Evolutionary conservation across 768 basidiomycete genomes (phyloP).

Genomic region (Russula virescens): DNA sequence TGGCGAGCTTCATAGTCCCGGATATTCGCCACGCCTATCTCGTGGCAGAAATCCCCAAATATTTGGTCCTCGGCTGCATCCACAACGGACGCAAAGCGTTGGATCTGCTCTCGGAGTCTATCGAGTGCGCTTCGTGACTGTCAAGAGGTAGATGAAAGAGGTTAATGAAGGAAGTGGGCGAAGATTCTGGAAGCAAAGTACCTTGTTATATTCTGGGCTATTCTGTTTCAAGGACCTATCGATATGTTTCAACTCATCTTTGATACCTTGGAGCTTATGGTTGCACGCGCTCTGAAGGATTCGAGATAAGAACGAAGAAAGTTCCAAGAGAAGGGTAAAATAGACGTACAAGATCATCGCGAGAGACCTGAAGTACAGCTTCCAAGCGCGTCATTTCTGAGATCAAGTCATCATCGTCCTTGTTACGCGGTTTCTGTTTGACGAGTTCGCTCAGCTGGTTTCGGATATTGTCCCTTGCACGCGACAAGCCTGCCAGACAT

Average conservation of each 20-base stretch:
- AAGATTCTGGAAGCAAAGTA: constrained; percentile 26
- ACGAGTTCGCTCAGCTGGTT: constrained; percentile 76
- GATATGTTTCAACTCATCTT: constrained; percentile 79
- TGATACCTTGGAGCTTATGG: constrained; percentile 67
- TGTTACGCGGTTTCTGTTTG: constrained; percentile 76
- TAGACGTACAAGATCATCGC: constrained; percentile 68
- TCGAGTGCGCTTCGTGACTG: constrained; percentile 53
- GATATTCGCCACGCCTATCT: constrained; percentile 75
- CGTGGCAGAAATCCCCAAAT: constrained; percentile 71
- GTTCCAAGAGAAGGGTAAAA: no score
- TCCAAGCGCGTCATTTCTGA: constrained; percentile 76
- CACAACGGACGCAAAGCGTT: constrained; percentile 49
- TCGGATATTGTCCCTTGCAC: constrained; percentile 64
- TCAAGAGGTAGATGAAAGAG: neutral
- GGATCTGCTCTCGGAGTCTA: constrained; percentile 49
- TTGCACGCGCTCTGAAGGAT: constrained; percentile 61
- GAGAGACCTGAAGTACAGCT: constrained; percentile 62
- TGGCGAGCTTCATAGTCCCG: constrained; percentile 93
- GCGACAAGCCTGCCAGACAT: constrained; percentile 39
- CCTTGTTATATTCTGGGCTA: constrained; percentile 69
- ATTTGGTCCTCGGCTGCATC: constrained; percentile 76
- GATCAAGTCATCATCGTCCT: constrained; percentile 74
- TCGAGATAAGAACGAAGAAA: neutral
- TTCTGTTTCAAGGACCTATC: constrained; percentile 63
- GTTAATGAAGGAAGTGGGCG: neutral